Conservation (phyloP, 306 rosid species). For the Vigna radiata region DNA sequence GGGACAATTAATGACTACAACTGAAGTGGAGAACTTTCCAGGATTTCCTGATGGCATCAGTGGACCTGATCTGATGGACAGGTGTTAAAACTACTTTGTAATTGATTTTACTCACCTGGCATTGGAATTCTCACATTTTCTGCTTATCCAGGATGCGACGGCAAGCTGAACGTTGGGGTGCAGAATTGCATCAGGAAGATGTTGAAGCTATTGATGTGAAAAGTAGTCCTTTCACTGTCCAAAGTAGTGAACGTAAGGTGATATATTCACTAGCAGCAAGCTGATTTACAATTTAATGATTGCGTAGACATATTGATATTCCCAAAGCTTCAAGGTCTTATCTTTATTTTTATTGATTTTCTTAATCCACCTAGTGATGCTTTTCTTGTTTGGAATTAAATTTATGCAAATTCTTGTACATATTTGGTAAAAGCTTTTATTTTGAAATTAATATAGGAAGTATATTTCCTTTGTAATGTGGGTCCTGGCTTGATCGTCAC, state of each 20-base stretch:
- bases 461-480: slow-evolving; percentile 29
- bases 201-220: slow-evolving; percentile 80
- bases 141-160: slow-evolving; percentile 51
- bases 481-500: slow-evolving; percentile 12
- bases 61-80: slow-evolving; percentile 98
- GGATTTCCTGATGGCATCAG: slow-evolving; percentile 95
- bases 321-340: slow-evolving; percentile 21
- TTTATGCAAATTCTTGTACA: background rate
- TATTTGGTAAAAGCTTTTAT: slow-evolving; percentile 15
- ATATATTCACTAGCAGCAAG: slow-evolving; percentile 45
- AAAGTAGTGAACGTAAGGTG: slow-evolving; percentile 98
- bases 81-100: slow-evolving; percentile 52
- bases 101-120: slow-evolving; percentile 19
- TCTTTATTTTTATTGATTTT: slow-evolving; percentile 31
- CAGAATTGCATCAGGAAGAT: slow-evolving; percentile 92
- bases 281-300: slow-evolving; percentile 32
- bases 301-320: slow-evolving; percentile 28
- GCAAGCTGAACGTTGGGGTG: slow-evolving; percentile 96
- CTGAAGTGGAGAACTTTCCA: slow-evolving; percentile 96
- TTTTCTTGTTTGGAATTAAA: slow-evolving; percentile 25
- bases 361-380: slow-evolving; percentile 26
- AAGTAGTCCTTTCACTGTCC: slow-evolving; percentile 77
- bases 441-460: background rate
- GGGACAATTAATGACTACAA: slow-evolving; percentile 97
- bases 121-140: slow-evolving; percentile 38